These are phyloP conservation scores for Termitomyces sp. DNA, from an alignment of 768 basidiomycete species.

Conservation along the genomic window DNA sequence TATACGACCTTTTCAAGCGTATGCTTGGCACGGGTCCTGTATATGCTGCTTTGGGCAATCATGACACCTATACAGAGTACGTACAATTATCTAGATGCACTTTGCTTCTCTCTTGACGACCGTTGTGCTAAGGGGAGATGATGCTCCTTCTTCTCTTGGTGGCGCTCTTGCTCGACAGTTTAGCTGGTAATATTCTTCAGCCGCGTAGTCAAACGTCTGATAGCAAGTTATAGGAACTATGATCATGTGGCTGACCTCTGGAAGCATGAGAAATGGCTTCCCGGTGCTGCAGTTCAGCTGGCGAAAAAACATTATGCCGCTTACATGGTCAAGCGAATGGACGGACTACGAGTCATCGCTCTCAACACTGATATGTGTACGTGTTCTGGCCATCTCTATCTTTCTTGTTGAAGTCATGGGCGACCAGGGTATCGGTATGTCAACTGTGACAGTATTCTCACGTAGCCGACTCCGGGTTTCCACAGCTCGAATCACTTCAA, in stretches of 20 bases:
- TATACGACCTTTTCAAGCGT: slow-evolving; percentile 66
- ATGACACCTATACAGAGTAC: slow-evolving; percentile 69
- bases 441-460: neutral
- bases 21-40: slow-evolving; percentile 64
- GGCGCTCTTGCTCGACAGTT: slow-evolving; percentile 56
- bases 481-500: slow-evolving; percentile 67
- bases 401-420: neutral
- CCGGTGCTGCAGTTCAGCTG: slow-evolving; percentile 46
- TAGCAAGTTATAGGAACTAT: slow-evolving; percentile 55
- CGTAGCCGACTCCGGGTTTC: neutral
- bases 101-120: neutral
- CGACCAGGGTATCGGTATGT: slow-evolving; percentile 34
- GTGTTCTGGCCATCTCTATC: slow-evolving; percentile 19
- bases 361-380: slow-evolving; percentile 76
- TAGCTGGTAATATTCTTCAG: slow-evolving; percentile 45
- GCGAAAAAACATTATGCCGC: slow-evolving; percentile 71
- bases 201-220: neutral
- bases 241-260: slow-evolving; percentile 71
- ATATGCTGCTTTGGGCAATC: slow-evolving; percentile 75
- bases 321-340: slow-evolving; percentile 68
- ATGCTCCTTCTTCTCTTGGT: slow-evolving; percentile 57
- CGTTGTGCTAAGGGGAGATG: slow-evolving; percentile 43
- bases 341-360: slow-evolving; percentile 70
- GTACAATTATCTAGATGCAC: slow-evolving; percentile 14
- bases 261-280: slow-evolving; percentile 70